These are phyloP conservation scores for Verbena officinalis DNA, from an alignment of 257 asterid genomes.

Conservation along the genomic window DNA sequence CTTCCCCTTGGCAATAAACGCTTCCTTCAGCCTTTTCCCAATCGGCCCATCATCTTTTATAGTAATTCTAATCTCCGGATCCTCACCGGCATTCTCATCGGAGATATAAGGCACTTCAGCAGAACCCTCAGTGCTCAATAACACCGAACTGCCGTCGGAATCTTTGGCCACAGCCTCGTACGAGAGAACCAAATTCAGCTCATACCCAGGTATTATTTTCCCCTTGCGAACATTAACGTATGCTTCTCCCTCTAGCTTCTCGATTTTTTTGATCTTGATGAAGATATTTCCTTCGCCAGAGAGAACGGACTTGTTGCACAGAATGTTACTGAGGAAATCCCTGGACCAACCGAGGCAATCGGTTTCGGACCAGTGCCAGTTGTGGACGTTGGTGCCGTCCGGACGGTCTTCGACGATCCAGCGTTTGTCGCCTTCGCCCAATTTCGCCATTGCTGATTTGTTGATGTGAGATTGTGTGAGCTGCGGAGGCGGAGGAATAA, in stretches of 20 bases:
- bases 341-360: conserved; percentile 88
- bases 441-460: conserved; percentile 62
- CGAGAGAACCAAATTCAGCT: conserved; percentile 58
- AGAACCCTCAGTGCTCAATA: conserved; percentile 60
- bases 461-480: not conserved
- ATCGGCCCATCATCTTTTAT: conserved; percentile 82
- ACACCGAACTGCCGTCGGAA: conserved; percentile 46
- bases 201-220: conserved; percentile 88
- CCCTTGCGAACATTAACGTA: conserved; percentile 94
- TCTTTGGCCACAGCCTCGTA: conserved; percentile 84
- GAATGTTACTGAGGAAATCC: conserved; percentile 57
- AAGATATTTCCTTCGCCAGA: conserved; percentile 71
- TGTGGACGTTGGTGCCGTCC: conserved; percentile 96
- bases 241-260: conserved; percentile 84
- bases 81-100: conserved; percentile 95
- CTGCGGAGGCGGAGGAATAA: conserved; percentile 12
- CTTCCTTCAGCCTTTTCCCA: conserved; percentile 77
- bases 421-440: conserved; percentile 93
- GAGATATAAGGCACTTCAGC: conserved; percentile 85
- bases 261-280: conserved; percentile 52
- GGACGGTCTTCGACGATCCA: conserved; percentile 97
- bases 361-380: conserved; percentile 99
- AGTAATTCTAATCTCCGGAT: conserved; percentile 61
- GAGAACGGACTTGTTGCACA: conserved; percentile 50
- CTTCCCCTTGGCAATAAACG: conserved; percentile 66